Evolutionary conservation across 768 basidiomycete species (phyloP).

Genomic region (Lactarius deliciosus): DNA sequence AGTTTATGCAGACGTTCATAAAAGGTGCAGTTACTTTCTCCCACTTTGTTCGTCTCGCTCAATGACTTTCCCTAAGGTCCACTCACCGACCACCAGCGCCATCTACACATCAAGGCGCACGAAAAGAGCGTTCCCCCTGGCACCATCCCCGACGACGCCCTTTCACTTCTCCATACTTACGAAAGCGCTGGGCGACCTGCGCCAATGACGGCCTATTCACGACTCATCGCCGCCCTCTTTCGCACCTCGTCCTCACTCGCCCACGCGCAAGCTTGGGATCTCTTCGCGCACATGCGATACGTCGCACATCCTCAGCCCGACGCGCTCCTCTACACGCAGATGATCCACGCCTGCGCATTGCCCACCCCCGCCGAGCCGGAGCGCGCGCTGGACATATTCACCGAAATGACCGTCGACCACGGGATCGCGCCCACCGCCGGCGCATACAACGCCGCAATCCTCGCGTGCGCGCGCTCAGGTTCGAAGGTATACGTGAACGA

Average conservation of each 20-base stretch:
- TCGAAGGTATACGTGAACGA: slow-evolving; percentile 67
- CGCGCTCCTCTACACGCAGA: slow-evolving; percentile 66
- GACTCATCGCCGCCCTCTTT: slow-evolving; percentile 60
- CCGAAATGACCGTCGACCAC: slow-evolving; percentile 83
- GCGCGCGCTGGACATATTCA: slow-evolving; percentile 89
- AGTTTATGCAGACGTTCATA: slow-evolving; percentile 41
- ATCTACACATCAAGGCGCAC: slow-evolving; percentile 72
- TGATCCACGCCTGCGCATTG: slow-evolving; percentile 85
- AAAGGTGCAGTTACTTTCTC: slow-evolving; percentile 39
- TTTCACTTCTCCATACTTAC: slow-evolving; percentile 67
- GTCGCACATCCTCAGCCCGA: slow-evolving; percentile 86
- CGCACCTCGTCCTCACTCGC: slow-evolving; percentile 45
- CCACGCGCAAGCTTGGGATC: slow-evolving; percentile 86
- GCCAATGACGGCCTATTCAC: slow-evolving; percentile 73
- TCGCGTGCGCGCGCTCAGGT: slow-evolving; percentile 73
- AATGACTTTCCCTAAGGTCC: slow-evolving; percentile 27
- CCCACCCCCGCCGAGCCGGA: slow-evolving; percentile 74
- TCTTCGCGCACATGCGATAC: slow-evolving; percentile 95
- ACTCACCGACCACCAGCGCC: slow-evolving; percentile 58
- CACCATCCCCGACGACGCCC: slow-evolving; percentile 58
- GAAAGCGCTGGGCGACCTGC: slow-evolving; percentile 62
- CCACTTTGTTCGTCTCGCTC: slow-evolving; percentile 4
- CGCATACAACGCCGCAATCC: slow-evolving; percentile 81
- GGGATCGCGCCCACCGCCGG: slow-evolving; percentile 58
- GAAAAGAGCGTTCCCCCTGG: slow-evolving; percentile 49